Evolutionary conservation across 768 basidiomycete genomes (phyloP).

Genomic region (Galerina marginata): DNA sequence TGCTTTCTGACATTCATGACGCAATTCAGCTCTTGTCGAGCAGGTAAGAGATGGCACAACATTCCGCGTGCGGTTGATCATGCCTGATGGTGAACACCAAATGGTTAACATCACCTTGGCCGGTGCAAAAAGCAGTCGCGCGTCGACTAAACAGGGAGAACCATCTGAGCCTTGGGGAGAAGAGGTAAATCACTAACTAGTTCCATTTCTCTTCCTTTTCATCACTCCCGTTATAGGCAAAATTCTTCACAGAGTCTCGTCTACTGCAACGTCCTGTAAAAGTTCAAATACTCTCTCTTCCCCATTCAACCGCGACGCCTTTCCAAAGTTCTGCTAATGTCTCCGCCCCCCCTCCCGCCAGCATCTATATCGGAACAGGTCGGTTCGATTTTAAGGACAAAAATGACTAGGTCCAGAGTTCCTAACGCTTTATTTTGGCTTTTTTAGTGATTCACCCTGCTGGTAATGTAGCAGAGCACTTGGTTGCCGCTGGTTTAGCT

Average conservation of each 20-base stretch:
- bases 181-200: conserved; percentile 61
- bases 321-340: conserved; percentile 68
- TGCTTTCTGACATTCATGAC: conserved; percentile 12
- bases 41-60: conserved; percentile 93
- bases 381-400: conserved; percentile 22
- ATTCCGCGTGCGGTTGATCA: conserved; percentile 83
- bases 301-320: conserved; percentile 77
- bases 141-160: conserved; percentile 75
- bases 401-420: neutral
- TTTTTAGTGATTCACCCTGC: conserved; percentile 81
- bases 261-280: conserved; percentile 81
- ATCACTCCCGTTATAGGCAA: conserved; percentile 61
- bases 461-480: conserved; percentile 92
- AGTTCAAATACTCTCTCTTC: conserved; percentile 80
- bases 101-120: conserved; percentile 85
- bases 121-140: conserved; percentile 78
- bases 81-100: conserved; percentile 91
- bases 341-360: conserved; percentile 67
- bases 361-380: conserved; percentile 90
- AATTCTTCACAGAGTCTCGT: conserved; percentile 91
- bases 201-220: conserved; percentile 20
- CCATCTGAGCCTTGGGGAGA: conserved; percentile 85
- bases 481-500: conserved; percentile 85
- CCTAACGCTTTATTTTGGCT: neutral
- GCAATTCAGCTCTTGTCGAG: conserved; percentile 80